Percentiles rank a stretch among this genome's conserved stretches.
These are phyloP conservation scores for Leptoxyphium fumago DNA, from an alignment of 2,329 filamentous ascomycete genomes.

Conservation along the genomic window DNA sequence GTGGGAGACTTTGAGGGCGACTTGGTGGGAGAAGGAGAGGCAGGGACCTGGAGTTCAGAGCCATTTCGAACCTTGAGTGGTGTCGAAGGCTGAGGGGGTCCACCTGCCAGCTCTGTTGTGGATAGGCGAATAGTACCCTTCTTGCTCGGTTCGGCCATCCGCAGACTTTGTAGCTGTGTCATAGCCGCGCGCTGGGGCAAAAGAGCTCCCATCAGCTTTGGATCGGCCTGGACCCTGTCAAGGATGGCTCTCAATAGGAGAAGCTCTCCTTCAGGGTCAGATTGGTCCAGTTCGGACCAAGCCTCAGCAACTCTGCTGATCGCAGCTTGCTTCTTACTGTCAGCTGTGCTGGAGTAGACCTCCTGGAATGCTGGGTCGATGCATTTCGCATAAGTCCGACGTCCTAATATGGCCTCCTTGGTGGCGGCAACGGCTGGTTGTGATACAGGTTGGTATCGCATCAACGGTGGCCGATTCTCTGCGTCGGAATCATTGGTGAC, in stretches of 20 bases:
- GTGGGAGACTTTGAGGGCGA: slow-evolving; percentile 17
- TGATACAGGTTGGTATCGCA: slow-evolving; percentile 5
- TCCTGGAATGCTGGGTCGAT: slow-evolving; percentile 76
- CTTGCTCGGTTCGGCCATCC: slow-evolving; percentile 7
- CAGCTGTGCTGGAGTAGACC: slow-evolving; percentile 61
- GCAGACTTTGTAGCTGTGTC: slow-evolving; percentile 1
- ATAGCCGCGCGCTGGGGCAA: slow-evolving; percentile 19
- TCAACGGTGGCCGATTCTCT: slow-evolving; percentile 49
- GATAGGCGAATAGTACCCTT: slow-evolving; percentile 7
- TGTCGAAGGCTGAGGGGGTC: slow-evolving; percentile 14
- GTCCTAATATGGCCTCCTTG: slow-evolving; percentile 73
- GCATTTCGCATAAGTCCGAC: slow-evolving; percentile 65
- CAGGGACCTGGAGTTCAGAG: neutral
- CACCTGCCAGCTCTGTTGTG: slow-evolving; percentile 12
- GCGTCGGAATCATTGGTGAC: slow-evolving; percentile 31
- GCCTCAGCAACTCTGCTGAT: slow-evolving; percentile 73
- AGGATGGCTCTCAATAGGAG: slow-evolving; percentile 68
- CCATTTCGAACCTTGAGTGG: slow-evolving; percentile 1
- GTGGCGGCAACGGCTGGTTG: slow-evolving; percentile 22
- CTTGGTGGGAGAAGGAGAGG: slow-evolving; percentile 1
- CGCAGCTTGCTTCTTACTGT: slow-evolving; percentile 57
- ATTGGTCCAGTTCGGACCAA: slow-evolving; percentile 66
- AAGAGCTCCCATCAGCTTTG: slow-evolving; percentile 41
- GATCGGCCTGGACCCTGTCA: slow-evolving; percentile 55
- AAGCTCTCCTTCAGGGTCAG: slow-evolving; percentile 83